A percentile compares a stretch with the other conserved stretches of the same genome.
Evolutionary conservation across 352 stramenopile genomes (phyloP).

Genomic region (Pythium oligandrum): DNA sequence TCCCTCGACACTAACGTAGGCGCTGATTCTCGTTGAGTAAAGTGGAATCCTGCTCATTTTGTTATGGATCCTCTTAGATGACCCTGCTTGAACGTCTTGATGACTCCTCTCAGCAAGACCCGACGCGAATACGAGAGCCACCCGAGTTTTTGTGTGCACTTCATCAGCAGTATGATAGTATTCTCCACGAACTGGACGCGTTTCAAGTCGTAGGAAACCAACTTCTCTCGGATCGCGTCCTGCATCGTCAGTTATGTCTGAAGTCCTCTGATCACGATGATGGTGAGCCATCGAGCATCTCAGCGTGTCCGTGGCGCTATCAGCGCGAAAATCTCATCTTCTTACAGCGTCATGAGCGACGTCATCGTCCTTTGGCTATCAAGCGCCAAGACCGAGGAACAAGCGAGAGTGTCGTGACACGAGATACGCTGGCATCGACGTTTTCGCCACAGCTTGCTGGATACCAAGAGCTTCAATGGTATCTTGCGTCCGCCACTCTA

Average conservation of each 20-base stretch:
- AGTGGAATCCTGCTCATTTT: too few species aligned
- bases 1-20: too few species aligned
- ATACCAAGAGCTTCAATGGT: constrained; percentile 1
- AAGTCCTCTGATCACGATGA: too few species aligned
- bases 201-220: background rate
- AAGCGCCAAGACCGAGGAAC: constrained; percentile 6
- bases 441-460: constrained; percentile 5
- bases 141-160: background rate
- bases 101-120: too few species aligned
- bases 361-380: constrained; percentile 5
- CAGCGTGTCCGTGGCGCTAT: constrained; percentile 13
- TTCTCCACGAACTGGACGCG: background rate
- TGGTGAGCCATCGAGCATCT: background rate
- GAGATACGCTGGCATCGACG: constrained; percentile 5
- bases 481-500: background rate
- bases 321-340: constrained; percentile 10
- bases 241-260: background rate
- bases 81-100: background rate
- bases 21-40: too few species aligned
- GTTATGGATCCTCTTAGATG: background rate
- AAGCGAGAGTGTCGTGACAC: background rate
- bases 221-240: constrained; percentile 1
- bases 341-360: constrained; percentile 9
- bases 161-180: background rate
- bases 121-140: background rate